These are phyloP conservation scores for Nakaseomyces nivariensis DNA, from an alignment of 1,139 yeast species.

Conservation along the genomic window DNA sequence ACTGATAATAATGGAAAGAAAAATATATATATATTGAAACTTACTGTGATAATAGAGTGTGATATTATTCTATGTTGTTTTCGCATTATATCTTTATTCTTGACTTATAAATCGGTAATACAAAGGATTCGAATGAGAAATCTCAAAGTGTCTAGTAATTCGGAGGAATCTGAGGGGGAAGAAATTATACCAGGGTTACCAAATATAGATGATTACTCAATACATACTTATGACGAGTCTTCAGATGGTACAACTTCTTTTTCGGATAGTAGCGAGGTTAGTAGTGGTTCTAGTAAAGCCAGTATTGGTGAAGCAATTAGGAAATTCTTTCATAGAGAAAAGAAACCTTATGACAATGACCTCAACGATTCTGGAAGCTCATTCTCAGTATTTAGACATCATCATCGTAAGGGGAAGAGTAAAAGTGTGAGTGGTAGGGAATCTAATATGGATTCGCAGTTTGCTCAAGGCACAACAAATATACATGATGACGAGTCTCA, in stretches of 20 bases:
- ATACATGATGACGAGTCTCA: not conserved
- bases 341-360: not conserved
- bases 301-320: not conserved
- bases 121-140: too few species aligned
- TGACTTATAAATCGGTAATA: too few species aligned
- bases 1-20: too few species aligned
- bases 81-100: too few species aligned
- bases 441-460: not conserved
- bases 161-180: not conserved
- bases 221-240: not conserved
- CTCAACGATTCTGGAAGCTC: not conserved
- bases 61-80: not conserved
- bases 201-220: slow-evolving; percentile 1
- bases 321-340: not conserved
- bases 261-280: not conserved
- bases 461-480: not conserved
- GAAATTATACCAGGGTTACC: not conserved
- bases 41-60: too few species aligned
- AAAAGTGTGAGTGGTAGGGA: not conserved
- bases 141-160: too few species aligned
- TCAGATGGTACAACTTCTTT: slow-evolving; percentile 1
- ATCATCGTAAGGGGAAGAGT: not conserved
- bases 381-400: not conserved
- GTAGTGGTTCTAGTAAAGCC: not conserved
- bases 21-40: too few species aligned